These are phyloP conservation scores for Kodamaea hsintzibuensis DNA, from an alignment of 805 yeast species.

Conservation along the genomic window DNA sequence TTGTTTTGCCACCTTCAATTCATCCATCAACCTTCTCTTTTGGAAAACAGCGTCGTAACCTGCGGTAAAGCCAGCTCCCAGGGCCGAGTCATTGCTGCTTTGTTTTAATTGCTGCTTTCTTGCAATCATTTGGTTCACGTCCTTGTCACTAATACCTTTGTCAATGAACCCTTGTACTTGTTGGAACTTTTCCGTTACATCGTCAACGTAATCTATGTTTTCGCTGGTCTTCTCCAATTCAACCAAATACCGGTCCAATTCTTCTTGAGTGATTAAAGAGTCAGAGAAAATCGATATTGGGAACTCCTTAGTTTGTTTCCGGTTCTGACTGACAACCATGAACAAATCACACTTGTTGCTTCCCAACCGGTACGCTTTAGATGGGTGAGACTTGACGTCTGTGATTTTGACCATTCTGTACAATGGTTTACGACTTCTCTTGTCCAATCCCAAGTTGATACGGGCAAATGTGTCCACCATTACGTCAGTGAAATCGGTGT, in stretches of 20 bases:
- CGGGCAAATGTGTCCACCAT: conserved; percentile 78
- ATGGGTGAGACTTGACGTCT: conserved; percentile 50
- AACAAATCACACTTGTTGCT: conserved; percentile 50
- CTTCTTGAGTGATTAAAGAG: conserved; percentile 66
- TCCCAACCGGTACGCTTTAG: conserved; percentile 43
- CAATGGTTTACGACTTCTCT: conserved; percentile 57
- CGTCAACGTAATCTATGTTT: conserved; percentile 61
- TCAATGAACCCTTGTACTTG: conserved; percentile 64
- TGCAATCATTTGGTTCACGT: conserved; percentile 76
- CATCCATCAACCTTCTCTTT: conserved; percentile 70
- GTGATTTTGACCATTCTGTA: conserved; percentile 86
- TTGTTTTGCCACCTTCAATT: conserved; percentile 65
- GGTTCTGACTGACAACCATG: conserved; percentile 80
- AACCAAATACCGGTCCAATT: conserved; percentile 66
- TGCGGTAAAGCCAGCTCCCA: conserved; percentile 26
- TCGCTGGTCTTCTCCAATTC: conserved; percentile 60
- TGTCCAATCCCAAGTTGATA: conserved; percentile 75
- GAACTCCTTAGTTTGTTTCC: conserved; percentile 65
- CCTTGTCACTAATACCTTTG: conserved; percentile 66
- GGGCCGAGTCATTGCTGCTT: conserved; percentile 3
- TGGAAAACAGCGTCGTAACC: conserved; percentile 68
- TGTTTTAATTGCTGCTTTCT: conserved; percentile 61
- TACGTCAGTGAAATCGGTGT: conserved; percentile 74
- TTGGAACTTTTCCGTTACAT: conserved; percentile 61
- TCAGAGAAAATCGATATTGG: conserved; percentile 83